Evolutionary conservation across 176 grass and related monocot species (phyloP).

Genomic region (Carex kokanica): DNA sequence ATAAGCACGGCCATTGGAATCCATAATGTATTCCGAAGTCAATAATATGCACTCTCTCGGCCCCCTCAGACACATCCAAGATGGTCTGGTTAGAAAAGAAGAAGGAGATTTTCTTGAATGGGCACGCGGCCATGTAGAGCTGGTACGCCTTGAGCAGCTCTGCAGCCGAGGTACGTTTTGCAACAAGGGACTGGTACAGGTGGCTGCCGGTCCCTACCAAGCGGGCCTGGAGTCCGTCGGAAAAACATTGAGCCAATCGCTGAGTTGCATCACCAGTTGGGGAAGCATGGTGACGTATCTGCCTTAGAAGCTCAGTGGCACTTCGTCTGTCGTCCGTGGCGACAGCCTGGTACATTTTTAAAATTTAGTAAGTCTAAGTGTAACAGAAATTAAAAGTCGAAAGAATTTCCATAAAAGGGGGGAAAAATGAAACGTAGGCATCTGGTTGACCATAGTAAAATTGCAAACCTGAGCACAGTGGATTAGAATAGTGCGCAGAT

Average conservation of each 20-base stretch:
- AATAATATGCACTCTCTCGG: constrained; percentile 64
- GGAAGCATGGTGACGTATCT: constrained; percentile 38
- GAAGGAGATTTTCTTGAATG: constrained; percentile 63
- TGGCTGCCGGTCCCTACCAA: constrained; percentile 54
- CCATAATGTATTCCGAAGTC: constrained; percentile 68
- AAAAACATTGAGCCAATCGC: constrained; percentile 59
- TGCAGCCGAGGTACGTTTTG: constrained; percentile 37
- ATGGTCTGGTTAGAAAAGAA: constrained; percentile 53
- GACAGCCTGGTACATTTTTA: constrained; percentile 36
- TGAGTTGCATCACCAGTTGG: constrained; percentile 35
- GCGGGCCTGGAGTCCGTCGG: constrained; percentile 55
- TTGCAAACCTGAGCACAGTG: constrained; percentile 37
- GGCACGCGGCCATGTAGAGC: constrained; percentile 80
- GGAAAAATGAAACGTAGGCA: background rate
- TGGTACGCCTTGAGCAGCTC: constrained; percentile 60
- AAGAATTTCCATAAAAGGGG: background rate
- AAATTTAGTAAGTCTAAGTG: background rate
- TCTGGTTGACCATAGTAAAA: background rate
- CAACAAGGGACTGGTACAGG: constrained; percentile 62
- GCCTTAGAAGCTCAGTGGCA: constrained; percentile 41
- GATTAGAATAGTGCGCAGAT: constrained; percentile 50
- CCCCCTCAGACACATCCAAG: constrained; percentile 35
- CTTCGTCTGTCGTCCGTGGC: constrained; percentile 32
- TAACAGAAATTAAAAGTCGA: background rate
- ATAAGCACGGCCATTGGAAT: constrained; percentile 84